These are phyloP conservation scores for Boletus tomentosulus DNA, from an alignment of 768 basidiomycete species.

Conservation along the genomic window DNA sequence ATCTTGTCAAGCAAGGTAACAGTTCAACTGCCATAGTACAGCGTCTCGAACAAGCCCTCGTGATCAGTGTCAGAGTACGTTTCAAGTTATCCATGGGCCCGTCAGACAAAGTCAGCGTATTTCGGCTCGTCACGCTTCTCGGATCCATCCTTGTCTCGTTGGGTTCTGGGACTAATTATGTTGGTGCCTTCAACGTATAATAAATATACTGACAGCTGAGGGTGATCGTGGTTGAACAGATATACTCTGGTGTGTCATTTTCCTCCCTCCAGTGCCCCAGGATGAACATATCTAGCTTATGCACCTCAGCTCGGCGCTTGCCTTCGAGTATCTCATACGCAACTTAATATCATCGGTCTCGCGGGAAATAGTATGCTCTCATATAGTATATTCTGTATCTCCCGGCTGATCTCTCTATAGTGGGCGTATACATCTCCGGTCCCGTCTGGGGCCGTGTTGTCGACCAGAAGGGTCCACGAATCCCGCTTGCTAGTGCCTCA, in stretches of 20 bases:
- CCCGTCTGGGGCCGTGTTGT: slow-evolving; percentile 79
- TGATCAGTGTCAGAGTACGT: too few relatives aligned
- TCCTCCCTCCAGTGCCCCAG: background rate
- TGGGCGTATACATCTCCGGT: slow-evolving; percentile 74
- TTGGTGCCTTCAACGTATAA: slow-evolving; percentile 32
- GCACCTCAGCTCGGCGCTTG: slow-evolving; percentile 81
- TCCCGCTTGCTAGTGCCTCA: slow-evolving; percentile 57
- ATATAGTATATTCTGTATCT: background rate
- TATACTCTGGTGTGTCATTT: slow-evolving; percentile 29
- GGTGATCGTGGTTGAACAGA: slow-evolving; percentile 6
- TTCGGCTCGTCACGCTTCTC: slow-evolving; percentile 47
- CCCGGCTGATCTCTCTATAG: slow-evolving; percentile 29
- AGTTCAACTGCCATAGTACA: background rate
- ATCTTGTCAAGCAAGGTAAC: background rate
- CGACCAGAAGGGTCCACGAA: slow-evolving; percentile 67
- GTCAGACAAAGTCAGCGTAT: slow-evolving; percentile 32
- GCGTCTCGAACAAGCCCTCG: too few relatives aligned
- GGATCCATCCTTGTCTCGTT: slow-evolving; percentile 58
- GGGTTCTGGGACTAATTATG: slow-evolving; percentile 72
- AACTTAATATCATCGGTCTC: slow-evolving; percentile 76
- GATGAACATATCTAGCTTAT: slow-evolving; percentile 54
- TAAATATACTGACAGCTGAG: background rate
- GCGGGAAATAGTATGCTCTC: slow-evolving; percentile 60
- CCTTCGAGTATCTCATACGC: slow-evolving; percentile 72
- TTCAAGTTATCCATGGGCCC: slow-evolving; percentile 14